Evolutionary conservation across 1,284 basidiomycete species (phyloP).

Genomic region (Stygiomarasmius scandens): DNA sequence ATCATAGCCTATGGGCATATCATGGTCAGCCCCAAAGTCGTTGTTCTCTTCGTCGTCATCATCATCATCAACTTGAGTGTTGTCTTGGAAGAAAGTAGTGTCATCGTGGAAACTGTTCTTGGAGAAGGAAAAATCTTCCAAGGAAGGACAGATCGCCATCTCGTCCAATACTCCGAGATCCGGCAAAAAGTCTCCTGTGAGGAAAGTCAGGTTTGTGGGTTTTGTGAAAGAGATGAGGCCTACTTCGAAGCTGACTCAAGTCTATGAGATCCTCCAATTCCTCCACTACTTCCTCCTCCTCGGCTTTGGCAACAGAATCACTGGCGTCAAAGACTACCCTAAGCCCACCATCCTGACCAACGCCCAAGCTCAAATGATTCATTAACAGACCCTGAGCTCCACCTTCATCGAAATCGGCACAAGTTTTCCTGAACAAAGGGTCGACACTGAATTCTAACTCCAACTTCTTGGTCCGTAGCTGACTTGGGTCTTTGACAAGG

Average conservation of each 20-base stretch:
- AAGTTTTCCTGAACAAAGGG: conserved; percentile 97
- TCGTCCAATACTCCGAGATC: conserved; percentile 63
- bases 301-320: conserved; percentile 81
- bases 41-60: conserved; percentile 41
- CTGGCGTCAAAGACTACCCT: conserved; percentile 96
- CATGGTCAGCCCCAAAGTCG: conserved; percentile 27
- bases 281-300: conserved; percentile 67
- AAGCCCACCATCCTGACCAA: conserved; percentile 81
- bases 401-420: conserved; percentile 98
- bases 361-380: conserved; percentile 83
- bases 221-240: conserved; percentile 29
- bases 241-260: conserved; percentile 70
- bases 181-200: conserved; percentile 69
- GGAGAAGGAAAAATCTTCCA: conserved; percentile 81
- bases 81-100: conserved; percentile 60
- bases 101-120: conserved; percentile 64
- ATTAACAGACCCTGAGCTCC: conserved; percentile 93
- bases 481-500: conserved; percentile 80
- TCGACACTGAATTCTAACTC: conserved; percentile 96
- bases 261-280: conserved; percentile 73
- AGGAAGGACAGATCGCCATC: conserved; percentile 78
- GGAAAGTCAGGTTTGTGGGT: conserved; percentile 5
- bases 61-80: conserved; percentile 45
- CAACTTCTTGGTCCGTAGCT: conserved; percentile 89
- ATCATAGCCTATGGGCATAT: conserved; percentile 48